Conservation (phyloP, 306 rosid species). For the Malus sylvestris region DNA sequence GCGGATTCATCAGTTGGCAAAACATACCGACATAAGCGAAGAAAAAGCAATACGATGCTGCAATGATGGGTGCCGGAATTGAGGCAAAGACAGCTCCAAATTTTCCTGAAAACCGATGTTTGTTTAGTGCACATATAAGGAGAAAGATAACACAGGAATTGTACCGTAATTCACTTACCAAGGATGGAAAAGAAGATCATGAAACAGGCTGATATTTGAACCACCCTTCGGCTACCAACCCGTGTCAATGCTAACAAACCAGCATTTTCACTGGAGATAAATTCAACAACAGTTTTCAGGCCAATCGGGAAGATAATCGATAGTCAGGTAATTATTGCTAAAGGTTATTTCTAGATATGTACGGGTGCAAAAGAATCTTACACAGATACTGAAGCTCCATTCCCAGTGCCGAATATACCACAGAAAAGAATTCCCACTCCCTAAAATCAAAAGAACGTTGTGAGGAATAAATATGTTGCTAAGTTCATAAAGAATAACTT, state of each 20-base stretch:
- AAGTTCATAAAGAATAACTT: not conserved
- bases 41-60: conserved; percentile 86
- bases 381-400: conserved; percentile 89
- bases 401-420: conserved; percentile 91
- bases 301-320: not conserved
- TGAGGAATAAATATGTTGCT: not conserved
- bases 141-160: not conserved
- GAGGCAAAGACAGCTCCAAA: conserved; percentile 98
- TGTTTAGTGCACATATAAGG: not conserved
- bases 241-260: conserved; percentile 91
- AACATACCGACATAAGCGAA: conserved; percentile 91
- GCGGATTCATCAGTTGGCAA: conserved; percentile 11
- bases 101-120: conserved; percentile 49
- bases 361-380: conserved; percentile 35
- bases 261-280: conserved; percentile 66
- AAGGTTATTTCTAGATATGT: conserved; percentile 2
- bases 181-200: conserved; percentile 96
- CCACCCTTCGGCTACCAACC: conserved; percentile 95
- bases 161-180: conserved; percentile 29
- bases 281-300: conserved; percentile 2
- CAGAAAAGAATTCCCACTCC: conserved; percentile 85
- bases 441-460: conserved; percentile 29
- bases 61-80: conserved; percentile 83
- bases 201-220: conserved; percentile 88
- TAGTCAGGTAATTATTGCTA: not conserved